Percentiles rank a stretch among this genome's conserved stretches.
Conservation (phyloP, 2,329 filamentous ascomycete species). For the Beauveria brongniartii region DNA sequence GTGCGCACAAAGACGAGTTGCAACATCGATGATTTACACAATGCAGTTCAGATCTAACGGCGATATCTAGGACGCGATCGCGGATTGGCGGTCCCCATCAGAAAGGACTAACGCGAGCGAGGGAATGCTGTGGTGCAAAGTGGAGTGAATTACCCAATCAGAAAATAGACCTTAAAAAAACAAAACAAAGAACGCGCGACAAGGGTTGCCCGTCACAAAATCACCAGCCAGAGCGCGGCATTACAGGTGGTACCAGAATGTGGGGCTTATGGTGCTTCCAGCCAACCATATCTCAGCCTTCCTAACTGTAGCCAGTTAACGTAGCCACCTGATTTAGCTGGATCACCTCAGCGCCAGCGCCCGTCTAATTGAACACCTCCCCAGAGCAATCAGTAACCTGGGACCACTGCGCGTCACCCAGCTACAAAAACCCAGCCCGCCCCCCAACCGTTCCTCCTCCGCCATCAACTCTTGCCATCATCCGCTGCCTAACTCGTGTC, state of each 20-base stretch:
- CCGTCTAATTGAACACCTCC: slow-evolving; percentile 6
- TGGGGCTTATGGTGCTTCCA: neutral
- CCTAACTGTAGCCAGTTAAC: neutral
- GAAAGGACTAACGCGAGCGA: neutral
- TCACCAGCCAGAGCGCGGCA: slow-evolving; percentile 5
- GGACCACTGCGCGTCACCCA: slow-evolving; percentile 42
- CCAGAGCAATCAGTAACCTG: slow-evolving; percentile 49
- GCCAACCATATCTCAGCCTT: slow-evolving; percentile 7
- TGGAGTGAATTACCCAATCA: slow-evolving; percentile 9
- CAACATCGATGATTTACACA: neutral
- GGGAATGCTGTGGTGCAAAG: neutral
- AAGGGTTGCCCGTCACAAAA: slow-evolving; percentile 1
- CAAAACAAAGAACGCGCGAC: slow-evolving; percentile 12
- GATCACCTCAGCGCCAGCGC: slow-evolving; percentile 8
- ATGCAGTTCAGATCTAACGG: slow-evolving; percentile 10
- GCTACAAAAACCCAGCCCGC: slow-evolving; percentile 52
- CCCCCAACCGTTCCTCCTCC: slow-evolving; percentile 41
- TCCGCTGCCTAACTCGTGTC: slow-evolving; percentile 25
- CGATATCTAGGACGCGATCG: slow-evolving; percentile 6
- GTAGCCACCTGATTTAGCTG: slow-evolving; percentile 9
- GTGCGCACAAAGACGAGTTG: neutral
- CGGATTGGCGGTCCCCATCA: slow-evolving; percentile 8
- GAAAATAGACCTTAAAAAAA: slow-evolving; percentile 11
- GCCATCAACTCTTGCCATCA: slow-evolving; percentile 37
- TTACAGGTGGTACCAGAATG: neutral